Evolutionary conservation across 495 filamentous ascomycete genomes (phyloP).

Genomic region (Penicillium nucicola): DNA sequence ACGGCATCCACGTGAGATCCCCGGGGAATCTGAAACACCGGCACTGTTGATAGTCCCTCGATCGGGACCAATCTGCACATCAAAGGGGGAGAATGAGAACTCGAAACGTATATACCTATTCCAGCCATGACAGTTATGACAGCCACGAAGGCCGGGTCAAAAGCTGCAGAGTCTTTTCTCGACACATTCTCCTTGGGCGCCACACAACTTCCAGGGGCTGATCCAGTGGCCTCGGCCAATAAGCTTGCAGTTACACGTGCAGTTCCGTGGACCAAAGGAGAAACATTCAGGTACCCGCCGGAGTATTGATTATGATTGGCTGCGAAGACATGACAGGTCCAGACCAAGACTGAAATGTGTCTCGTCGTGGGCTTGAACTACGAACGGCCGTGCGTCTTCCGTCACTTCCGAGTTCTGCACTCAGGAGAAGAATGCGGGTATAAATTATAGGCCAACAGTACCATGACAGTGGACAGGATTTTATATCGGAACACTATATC

Average conservation of each 20-base stretch:
- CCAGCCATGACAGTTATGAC: too few species aligned
- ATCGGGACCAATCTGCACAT: background rate
- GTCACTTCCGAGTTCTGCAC: too few species aligned
- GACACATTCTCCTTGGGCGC: conserved; percentile 17
- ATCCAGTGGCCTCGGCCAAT: conserved; percentile 15
- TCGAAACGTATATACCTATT: too few species aligned
- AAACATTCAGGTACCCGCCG: conserved; percentile 29
- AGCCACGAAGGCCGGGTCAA: too few species aligned
- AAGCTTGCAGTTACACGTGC: conserved; percentile 9
- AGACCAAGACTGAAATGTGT: conserved; percentile 10
- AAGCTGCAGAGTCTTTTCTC: background rate
- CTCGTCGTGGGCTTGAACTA: background rate
- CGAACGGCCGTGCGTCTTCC: too few species aligned
- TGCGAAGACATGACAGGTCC: conserved; percentile 19
- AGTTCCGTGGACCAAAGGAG: conserved; percentile 10
- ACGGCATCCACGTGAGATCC: conserved; percentile 29
- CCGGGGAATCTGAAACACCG: conserved; percentile 26
- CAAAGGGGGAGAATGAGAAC: background rate
- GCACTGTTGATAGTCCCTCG: conserved; percentile 7
- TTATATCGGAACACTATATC: background rate
- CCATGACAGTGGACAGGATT: too few species aligned
- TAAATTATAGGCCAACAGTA: too few species aligned
- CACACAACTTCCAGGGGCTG: conserved; percentile 26
- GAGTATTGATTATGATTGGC: conserved; percentile 16
- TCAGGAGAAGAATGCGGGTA: too few species aligned